Evolutionary conservation across 208 protist species (phyloP).

Genomic region (Wallacemonas sp.): DNA sequence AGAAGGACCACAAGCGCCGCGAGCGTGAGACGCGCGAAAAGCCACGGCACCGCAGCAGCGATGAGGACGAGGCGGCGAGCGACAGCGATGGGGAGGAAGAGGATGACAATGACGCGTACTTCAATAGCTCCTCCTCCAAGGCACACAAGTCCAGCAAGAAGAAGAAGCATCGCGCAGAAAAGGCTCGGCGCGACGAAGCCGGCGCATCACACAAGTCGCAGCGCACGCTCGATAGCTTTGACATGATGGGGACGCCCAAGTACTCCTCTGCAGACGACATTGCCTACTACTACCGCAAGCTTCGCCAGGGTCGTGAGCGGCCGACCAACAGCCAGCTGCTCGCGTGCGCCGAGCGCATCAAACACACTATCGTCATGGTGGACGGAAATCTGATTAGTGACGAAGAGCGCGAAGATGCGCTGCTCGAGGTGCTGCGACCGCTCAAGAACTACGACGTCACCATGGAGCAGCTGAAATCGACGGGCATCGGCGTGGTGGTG

Average conservation of each 20-base stretch:
- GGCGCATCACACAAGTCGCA: not conserved
- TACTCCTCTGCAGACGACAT: conserved; percentile 30
- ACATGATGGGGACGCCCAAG: conserved; percentile 3
- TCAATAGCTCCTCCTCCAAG: conserved; percentile 11
- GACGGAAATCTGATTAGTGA: conserved; percentile 10
- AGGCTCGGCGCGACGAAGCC: not conserved
- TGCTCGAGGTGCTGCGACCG: conserved; percentile 45
- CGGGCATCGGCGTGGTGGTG: conserved; percentile 57
- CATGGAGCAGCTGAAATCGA: conserved; percentile 57
- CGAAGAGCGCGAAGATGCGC: conserved; percentile 22
- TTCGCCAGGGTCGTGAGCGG: conserved; percentile 27
- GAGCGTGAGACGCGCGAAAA: conserved; percentile 3
- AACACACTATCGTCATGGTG: conserved; percentile 9
- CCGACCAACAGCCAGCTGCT: conserved; percentile 33
- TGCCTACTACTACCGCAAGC: conserved; percentile 41
- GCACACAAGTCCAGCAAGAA: conserved; percentile 28
- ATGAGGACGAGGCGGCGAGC: not conserved
- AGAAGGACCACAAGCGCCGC: conserved; percentile 25
- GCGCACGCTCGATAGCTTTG: not conserved
- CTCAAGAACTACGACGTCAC: conserved; percentile 49
- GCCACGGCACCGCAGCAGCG: not conserved
- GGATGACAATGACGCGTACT: conserved; percentile 14
- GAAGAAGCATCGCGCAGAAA: conserved; percentile 13
- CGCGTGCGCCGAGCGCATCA: conserved; percentile 17
- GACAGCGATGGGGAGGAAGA: too few species aligned